Evolutionary conservation across 495 filamentous ascomycete species (phyloP), one percentile per base, ranked within the genome.

Genomic region (Penicillium riverlandense): DNA sequence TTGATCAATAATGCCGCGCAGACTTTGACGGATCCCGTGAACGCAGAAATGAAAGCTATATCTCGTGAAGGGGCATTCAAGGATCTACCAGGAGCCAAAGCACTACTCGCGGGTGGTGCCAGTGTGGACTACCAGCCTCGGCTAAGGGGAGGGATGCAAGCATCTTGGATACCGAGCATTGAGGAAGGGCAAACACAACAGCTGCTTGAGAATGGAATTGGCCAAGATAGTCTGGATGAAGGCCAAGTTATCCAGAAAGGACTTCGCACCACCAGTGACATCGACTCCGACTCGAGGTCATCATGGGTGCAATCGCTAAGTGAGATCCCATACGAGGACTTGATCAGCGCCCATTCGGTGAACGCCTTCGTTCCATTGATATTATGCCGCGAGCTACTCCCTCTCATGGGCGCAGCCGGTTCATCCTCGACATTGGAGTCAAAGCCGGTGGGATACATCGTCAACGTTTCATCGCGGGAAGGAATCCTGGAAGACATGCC

Each of bases 1-100:
- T 40, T 76, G 16, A 61, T 76, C 50, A 76, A 73, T 41, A 76
- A 73, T 48, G 71, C 72, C 8, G 71, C 72, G 1, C 72, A 76
- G 49, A 76, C 70, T 0, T 47, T 70, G 27, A 73, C 68, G 2
- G 72, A 76, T 46, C 57, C 66, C 10, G 35, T 72, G 11, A 49
- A 59, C 43, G 60, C 61, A 38, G 71, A 76, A 44, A 28, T 48
- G 7, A 42, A 31, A 11, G 67, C 66, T 5, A 56, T 74, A 22
- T 40, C 45, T 35, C 49, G 52, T 32, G 69, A 66, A 43, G 13
- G 47, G 8, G 29, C 45, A n/a, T 34, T 57, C 14, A 47, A 35
- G 41, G 33, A 49, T 29, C 8, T 22, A 6, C 38, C 38, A n/a
- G 27, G 30, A 13, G 29, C 34, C 13, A 29, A 33, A 10, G 8